Percentiles rank a stretch among this genome's conserved stretches.
These are phyloP conservation scores for Ottelia alismoides DNA, from an alignment of 106 monocot genomes.

Conservation along the genomic window DNA sequence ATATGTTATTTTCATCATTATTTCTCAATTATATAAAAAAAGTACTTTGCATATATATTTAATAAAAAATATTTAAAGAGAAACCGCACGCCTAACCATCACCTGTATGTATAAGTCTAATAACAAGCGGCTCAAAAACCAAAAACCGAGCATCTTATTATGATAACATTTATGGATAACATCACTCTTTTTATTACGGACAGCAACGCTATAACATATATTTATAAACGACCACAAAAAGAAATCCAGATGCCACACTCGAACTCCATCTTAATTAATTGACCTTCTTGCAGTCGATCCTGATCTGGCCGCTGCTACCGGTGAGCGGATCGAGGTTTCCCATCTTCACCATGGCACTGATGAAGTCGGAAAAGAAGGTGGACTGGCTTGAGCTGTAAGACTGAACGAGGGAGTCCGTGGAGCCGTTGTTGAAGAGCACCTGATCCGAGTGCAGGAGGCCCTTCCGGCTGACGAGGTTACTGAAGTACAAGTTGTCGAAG, in stretches of 20 bases:
- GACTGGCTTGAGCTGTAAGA: not conserved
- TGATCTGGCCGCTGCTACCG: slow-evolving; percentile 2
- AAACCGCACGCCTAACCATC: too few species aligned
- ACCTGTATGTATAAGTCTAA: too few species aligned
- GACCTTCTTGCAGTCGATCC: slow-evolving; percentile 4
- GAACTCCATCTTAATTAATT: slow-evolving; percentile 1
- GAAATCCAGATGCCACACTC: not conserved
- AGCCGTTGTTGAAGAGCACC: slow-evolving; percentile 6
- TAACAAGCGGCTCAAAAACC: too few species aligned
- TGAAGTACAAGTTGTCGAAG: slow-evolving; percentile 10
- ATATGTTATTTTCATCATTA: too few species aligned
- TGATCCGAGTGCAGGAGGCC: slow-evolving; percentile 17
- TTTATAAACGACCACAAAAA: too few species aligned
- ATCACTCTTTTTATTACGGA: too few species aligned
- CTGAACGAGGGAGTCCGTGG: slow-evolving; percentile 1
- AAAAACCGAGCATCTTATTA: too few species aligned
- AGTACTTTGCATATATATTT: too few species aligned
- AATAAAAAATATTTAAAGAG: too few species aligned
- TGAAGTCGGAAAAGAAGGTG: slow-evolving; percentile 1
- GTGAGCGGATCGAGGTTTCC: slow-evolving; percentile 2
- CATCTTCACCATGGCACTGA: slow-evolving; percentile 3
- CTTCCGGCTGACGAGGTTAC: not conserved
- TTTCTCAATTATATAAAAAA: too few species aligned
- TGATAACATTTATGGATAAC: too few species aligned
- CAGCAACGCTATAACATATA: too few species aligned